Evolutionary conservation across 495 filamentous ascomycete genomes (phyloP), one percentile per base, ranked within the genome.

Genomic region (Penicillium riverlandense): DNA sequence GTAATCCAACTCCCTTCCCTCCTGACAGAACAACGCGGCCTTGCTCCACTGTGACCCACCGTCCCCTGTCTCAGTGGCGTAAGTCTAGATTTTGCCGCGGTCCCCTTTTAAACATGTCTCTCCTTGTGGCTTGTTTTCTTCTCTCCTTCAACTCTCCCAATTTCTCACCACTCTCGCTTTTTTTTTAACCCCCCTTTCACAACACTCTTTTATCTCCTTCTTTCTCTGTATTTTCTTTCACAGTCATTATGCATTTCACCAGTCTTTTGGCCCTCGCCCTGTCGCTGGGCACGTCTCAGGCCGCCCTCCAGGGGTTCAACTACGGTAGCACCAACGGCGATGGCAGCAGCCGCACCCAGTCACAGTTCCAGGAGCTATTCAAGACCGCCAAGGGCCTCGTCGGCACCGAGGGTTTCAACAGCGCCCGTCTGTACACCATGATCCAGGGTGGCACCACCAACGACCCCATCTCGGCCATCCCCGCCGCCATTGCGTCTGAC

Each of bases 281-380:
- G 47, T 61, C 66, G 33, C 47, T 74, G 36, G 58, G 65, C n/a
- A 46, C 66, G 40, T 50, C 71, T 28, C 57, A 71, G 45, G 74
- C 76, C 41, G 74, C 67, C 48, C 71, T 62, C 53, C 72, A 84
- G 52, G 90, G 90, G 49, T 94, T 95, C 78, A 94, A 92, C 76
- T 87, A 90, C 55, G 88, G 86, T 55, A 62, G 77, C 22, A 77
- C 74, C 54, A 65, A 74, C 64, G 75, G 64, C 29, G 79, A 84
- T 54, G 79, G 82, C 45, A 72, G 72, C 41, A 55, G 71, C 61
- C 87, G 84, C 58, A 43, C 52, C 30, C 76, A 85, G 62, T 57
- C 74, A 14, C 80, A 90, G 59, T 95, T 80, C 68, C 70, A 84
- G 60, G 56, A 65, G 27, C 75, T 85, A 52, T 96, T 92, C 75